Evolutionary conservation across 257 asterid genomes (phyloP).

Genomic region (Ajuga chamaepitys): DNA sequence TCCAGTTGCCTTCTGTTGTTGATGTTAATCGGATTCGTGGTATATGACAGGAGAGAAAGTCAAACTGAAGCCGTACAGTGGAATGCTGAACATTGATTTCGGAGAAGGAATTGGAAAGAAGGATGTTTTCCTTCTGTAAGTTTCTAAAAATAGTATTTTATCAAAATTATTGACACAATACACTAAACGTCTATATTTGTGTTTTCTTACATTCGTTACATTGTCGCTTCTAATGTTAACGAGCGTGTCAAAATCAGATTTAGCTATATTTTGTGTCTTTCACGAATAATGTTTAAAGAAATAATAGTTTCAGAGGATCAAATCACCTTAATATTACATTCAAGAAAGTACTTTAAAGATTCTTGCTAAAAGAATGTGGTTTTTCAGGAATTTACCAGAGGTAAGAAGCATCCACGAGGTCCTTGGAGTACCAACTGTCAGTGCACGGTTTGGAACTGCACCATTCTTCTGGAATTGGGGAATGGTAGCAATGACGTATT

Average conservation of each 20-base stretch:
- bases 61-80: constrained; percentile 83
- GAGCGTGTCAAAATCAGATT: no score
- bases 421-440: constrained; percentile 81
- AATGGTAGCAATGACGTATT: constrained; percentile 71
- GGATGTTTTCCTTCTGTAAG: constrained; percentile 89
- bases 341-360: no score
- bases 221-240: no score
- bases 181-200: no score
- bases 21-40: constrained; percentile 4
- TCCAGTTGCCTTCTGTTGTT: neutral
- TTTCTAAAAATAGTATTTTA: neutral
- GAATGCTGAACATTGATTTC: constrained; percentile 84
- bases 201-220: no score
- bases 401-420: constrained; percentile 75
- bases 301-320: no score
- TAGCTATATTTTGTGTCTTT: no score
- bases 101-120: constrained; percentile 78
- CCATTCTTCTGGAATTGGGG: constrained; percentile 99
- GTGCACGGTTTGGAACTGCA: constrained; percentile 95
- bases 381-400: constrained; percentile 82
- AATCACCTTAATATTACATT: no score
- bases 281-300: neutral
- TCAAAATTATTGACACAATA: neutral
- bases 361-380: neutral
- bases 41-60: constrained; percentile 53